These are phyloP conservation scores for Entomortierella beljakovae DNA, from an alignment of 192 early-diverging fungal genomes.

Conservation along the genomic window DNA sequence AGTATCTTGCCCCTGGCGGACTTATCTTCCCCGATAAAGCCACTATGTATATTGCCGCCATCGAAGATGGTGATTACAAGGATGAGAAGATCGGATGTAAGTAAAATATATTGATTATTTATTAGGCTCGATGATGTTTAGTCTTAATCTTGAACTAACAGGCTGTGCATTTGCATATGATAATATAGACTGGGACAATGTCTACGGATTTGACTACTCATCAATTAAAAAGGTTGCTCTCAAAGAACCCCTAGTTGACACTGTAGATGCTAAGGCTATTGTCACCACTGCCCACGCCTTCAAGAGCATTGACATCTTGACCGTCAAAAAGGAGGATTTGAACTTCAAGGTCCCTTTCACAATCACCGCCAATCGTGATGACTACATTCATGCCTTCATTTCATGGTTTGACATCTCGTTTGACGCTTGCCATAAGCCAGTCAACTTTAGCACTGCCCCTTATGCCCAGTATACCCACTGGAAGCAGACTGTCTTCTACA, in stretches of 20 bases:
- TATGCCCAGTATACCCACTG: slow-evolving; percentile 91
- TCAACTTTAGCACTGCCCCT: slow-evolving; percentile 66
- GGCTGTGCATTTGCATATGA: no score
- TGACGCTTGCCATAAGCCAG: slow-evolving; percentile 67
- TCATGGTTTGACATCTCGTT: slow-evolving; percentile 98
- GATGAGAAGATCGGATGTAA: slow-evolving; percentile 74
- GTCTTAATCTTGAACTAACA: no score
- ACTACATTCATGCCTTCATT: slow-evolving; percentile 79
- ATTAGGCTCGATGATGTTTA: not conserved
- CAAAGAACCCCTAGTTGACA: slow-evolving; percentile 86
- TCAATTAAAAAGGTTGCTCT: slow-evolving; percentile 82
- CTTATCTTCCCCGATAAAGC: slow-evolving; percentile 78
- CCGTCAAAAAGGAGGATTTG: slow-evolving; percentile 72
- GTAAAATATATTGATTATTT: slow-evolving; percentile 7
- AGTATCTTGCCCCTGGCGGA: slow-evolving; percentile 72
- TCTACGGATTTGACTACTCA: slow-evolving; percentile 95
- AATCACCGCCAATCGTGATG: slow-evolving; percentile 70
- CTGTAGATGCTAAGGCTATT: slow-evolving; percentile 75
- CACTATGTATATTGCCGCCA: slow-evolving; percentile 75
- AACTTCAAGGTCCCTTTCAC: slow-evolving; percentile 81
- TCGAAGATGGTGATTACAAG: slow-evolving; percentile 85
- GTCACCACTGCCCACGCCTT: slow-evolving; percentile 73
- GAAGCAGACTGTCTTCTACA: slow-evolving; percentile 97
- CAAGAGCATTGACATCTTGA: slow-evolving; percentile 80
- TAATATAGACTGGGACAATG: slow-evolving; percentile 84